Evolutionary conservation across 108 stramenopile species (phyloP).

Genomic region (Cyclotella distinguenda): DNA sequence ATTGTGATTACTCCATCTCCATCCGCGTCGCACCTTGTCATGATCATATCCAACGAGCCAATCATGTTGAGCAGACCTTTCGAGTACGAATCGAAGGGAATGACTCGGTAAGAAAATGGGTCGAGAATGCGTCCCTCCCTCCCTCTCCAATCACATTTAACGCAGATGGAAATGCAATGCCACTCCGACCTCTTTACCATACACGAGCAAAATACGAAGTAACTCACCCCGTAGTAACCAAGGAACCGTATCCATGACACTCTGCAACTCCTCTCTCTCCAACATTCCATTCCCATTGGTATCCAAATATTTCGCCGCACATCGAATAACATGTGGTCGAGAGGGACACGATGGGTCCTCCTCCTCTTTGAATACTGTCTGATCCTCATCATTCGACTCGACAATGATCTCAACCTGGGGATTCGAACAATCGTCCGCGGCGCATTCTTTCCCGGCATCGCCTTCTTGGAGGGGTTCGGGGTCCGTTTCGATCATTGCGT

Average conservation of each 20-base stretch:
- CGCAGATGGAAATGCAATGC: slow-evolving; percentile 5
- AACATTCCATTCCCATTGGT: slow-evolving; percentile 73
- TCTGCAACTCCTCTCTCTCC: slow-evolving; percentile 69
- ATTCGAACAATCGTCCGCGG: slow-evolving; percentile 24
- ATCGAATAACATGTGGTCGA: slow-evolving; percentile 74
- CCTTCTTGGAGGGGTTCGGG: not conserved
- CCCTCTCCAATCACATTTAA: not conserved
- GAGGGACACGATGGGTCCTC: slow-evolving; percentile 73
- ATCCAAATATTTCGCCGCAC: slow-evolving; percentile 74
- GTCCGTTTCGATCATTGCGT: not conserved
- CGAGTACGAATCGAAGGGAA: slow-evolving; percentile 43
- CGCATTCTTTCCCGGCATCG: slow-evolving; percentile 25
- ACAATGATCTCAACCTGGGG: slow-evolving; percentile 3
- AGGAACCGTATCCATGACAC: slow-evolving; percentile 60
- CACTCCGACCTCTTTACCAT: not conserved
- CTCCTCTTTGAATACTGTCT: not conserved
- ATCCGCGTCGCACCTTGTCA: slow-evolving; percentile 55
- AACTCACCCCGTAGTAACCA: slow-evolving; percentile 56
- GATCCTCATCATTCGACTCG: not conserved
- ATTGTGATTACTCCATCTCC: slow-evolving; percentile 70
- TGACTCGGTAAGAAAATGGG: not conserved
- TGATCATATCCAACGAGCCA: slow-evolving; percentile 34
- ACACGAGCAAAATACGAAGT: not conserved
- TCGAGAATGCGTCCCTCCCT: not conserved
- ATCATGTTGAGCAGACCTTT: slow-evolving; percentile 51